Conservation (phyloP, 257 asterid genomes). For the Solanum boliviense region DNA sequence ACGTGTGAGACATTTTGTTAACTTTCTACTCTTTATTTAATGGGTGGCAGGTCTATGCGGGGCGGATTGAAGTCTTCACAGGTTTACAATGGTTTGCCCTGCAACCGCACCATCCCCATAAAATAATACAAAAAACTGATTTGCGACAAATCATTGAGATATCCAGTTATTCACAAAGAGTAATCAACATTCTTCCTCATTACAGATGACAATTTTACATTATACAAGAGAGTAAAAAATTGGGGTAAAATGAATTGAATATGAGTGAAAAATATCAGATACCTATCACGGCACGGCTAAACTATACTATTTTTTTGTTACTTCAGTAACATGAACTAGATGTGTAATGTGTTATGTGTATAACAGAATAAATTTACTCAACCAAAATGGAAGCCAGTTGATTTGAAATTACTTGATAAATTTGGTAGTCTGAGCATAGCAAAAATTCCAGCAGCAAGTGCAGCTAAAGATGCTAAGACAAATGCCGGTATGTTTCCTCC, state of each 20-base stretch:
- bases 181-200: background rate
- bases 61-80: no score
- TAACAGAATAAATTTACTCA: background rate
- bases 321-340: background rate
- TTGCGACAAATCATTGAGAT: background rate
- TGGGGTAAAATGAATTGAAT: background rate
- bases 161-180: background rate
- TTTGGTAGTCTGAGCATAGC: slow-evolving; percentile 63
- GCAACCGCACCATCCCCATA: background rate
- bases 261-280: background rate
- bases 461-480: slow-evolving; percentile 61
- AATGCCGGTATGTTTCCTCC: slow-evolving; percentile 96
- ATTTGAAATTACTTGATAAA: slow-evolving; percentile 45
- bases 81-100: no score
- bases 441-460: slow-evolving; percentile 70
- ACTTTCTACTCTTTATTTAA: no score
- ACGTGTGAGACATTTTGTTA: no score
- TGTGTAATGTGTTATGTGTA: background rate
- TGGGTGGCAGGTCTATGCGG: no score
- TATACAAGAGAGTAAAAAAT: background rate
- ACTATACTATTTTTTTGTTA: background rate
- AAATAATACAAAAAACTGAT: background rate
- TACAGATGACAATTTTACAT: background rate
- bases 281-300: background rate
- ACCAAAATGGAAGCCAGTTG: slow-evolving; percentile 85